phyloP scores from a whole-genome alignment of 345 rosid genomes.

The Brassica cretica region DNA sequence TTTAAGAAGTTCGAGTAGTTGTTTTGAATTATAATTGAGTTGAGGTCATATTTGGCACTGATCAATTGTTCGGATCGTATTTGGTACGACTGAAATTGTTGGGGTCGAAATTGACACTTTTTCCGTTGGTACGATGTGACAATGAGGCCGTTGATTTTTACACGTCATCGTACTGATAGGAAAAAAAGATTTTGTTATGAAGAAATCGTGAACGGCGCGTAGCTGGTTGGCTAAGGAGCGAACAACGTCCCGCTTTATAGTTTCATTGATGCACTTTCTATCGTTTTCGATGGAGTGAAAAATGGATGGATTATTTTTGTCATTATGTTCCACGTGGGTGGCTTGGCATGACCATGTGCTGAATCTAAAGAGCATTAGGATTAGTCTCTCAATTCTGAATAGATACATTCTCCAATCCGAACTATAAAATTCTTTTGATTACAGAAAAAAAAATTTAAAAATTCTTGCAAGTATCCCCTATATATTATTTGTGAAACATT shows the following conservation, averaged over 20 bases:
- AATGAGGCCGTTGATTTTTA: neutral
- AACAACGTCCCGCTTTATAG: neutral
- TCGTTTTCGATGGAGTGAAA: neutral
- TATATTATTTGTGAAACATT: too few relatives aligned
- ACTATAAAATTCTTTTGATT: neutral
- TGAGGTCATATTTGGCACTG: too few relatives aligned
- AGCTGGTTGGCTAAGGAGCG: neutral
- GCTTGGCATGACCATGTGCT: conserved; percentile 38
- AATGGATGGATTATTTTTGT: conserved; percentile 24
- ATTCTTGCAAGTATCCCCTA: too few relatives aligned
- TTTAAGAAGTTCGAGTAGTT: too few relatives aligned
- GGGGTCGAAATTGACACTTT: too few relatives aligned
- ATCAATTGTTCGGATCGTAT: too few relatives aligned
- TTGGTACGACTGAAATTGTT: too few relatives aligned
- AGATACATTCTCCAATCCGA: neutral
- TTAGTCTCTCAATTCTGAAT: conserved; percentile 16
- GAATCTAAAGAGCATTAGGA: conserved; percentile 36
- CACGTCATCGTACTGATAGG: conserved; percentile 1
- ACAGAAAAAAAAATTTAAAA: too few relatives aligned
- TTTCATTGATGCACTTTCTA: neutral
- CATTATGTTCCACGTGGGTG: conserved; percentile 41
- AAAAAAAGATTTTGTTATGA: neutral
- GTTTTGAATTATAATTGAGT: too few relatives aligned
- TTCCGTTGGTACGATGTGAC: neutral
- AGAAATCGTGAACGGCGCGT: conserved; percentile 5